Percentiles rank a stretch among this genome's conserved stretches.
Evolutionary conservation across 1,284 basidiomycete species (phyloP).

Genomic region (Ustilago trichophora): DNA sequence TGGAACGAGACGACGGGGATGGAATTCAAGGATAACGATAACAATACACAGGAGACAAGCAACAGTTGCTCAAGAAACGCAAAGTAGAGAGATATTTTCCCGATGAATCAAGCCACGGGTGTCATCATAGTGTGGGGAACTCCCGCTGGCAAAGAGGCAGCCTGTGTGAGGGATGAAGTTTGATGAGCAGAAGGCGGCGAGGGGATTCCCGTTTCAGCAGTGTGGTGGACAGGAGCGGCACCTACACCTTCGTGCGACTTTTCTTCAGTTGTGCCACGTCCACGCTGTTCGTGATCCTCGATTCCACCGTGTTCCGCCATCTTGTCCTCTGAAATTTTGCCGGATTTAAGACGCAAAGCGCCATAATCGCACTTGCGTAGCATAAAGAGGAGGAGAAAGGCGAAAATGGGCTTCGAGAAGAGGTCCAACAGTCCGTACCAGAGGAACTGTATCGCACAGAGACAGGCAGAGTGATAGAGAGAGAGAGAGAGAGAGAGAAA

Average conservation of each 20-base stretch:
- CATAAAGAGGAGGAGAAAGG: conserved; percentile 47
- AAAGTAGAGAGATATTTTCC: no score
- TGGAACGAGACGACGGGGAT: no score
- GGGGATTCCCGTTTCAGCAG: neutral
- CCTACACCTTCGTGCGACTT: conserved; percentile 15
- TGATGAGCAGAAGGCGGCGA: conserved; percentile 2
- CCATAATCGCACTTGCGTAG: conserved; percentile 43
- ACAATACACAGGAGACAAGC: no score
- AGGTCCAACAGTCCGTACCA: conserved; percentile 74
- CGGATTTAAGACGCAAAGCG: conserved; percentile 34
- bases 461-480: no score
- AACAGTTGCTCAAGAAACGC: no score
- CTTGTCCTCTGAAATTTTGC: conserved; percentile 30
- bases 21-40: no score
- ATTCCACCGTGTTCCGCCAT: conserved; percentile 10
- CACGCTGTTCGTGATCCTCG: no score
- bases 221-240: conserved; percentile 9
- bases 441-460: conserved; percentile 69
- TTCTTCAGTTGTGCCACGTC: conserved; percentile 5
- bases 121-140: no score
- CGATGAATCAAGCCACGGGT: no score
- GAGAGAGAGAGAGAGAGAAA: no score
- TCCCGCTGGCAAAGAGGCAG: no score
- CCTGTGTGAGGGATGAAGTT: neutral
- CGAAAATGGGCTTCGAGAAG: conserved; percentile 68